Conservation (phyloP, 805 yeast species). For the Kodamaea kakaduensis region DNA sequence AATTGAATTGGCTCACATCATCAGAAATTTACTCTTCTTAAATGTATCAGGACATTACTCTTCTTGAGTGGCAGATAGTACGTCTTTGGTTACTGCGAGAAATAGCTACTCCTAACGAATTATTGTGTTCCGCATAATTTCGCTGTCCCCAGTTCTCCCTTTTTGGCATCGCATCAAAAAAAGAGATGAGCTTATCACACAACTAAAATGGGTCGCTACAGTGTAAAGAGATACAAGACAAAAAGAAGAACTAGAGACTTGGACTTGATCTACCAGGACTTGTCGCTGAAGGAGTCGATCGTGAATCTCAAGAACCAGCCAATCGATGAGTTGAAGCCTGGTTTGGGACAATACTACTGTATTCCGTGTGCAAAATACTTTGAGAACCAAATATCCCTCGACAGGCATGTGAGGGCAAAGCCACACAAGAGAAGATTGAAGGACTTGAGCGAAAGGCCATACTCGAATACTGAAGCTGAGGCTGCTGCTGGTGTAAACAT, state of each 20-base stretch:
- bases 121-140: no score
- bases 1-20: no score
- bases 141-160: not conserved
- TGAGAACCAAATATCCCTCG: slow-evolving; percentile 70
- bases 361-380: slow-evolving; percentile 91
- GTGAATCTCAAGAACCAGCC: slow-evolving; percentile 71
- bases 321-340: slow-evolving; percentile 85
- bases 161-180: slow-evolving; percentile 1
- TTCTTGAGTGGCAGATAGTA: no score
- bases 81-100: no score
- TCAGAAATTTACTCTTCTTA: no score
- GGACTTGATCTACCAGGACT: slow-evolving; percentile 77
- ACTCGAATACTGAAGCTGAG: slow-evolving; percentile 82
- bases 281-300: slow-evolving; percentile 62
- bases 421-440: slow-evolving; percentile 84
- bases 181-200: slow-evolving; percentile 8
- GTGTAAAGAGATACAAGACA: slow-evolving; percentile 83
- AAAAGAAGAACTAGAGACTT: slow-evolving; percentile 82
- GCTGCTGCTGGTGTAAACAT: slow-evolving; percentile 85
- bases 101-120: no score
- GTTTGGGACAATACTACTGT: slow-evolving; percentile 92
- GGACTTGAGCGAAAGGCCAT: slow-evolving; percentile 72
- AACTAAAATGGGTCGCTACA: slow-evolving; percentile 84
- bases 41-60: no score
- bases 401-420: slow-evolving; percentile 69